Evolutionary conservation across 805 yeast species (phyloP).

Genomic region (Debaryomyces castellii): DNA sequence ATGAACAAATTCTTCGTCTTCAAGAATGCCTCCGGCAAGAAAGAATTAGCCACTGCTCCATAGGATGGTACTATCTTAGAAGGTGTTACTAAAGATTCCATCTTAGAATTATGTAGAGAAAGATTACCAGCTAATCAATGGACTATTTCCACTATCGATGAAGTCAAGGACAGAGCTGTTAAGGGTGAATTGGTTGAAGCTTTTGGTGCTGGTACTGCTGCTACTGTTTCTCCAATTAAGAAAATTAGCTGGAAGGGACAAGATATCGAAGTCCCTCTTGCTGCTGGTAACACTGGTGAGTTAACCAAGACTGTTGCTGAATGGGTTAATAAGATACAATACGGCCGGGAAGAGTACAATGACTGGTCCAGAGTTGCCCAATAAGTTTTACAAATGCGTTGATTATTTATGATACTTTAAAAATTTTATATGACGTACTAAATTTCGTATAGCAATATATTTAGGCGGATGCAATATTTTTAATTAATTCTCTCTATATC

Average conservation of each 20-base stretch:
- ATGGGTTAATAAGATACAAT: conserved; percentile 90
- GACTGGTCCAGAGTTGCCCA: conserved; percentile 47
- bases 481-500: conserved; percentile 43
- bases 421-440: neutral
- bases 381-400: conserved; percentile 8
- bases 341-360: conserved; percentile 73
- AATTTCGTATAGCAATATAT: conserved; percentile 3
- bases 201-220: conserved; percentile 97
- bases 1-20: conserved; percentile 94
- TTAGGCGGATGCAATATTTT: conserved; percentile 1
- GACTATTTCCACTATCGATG: conserved; percentile 69
- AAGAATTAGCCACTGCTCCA: conserved; percentile 94
- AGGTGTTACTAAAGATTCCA: conserved; percentile 94
- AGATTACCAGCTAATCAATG: conserved; percentile 75
- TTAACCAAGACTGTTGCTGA: conserved; percentile 73
- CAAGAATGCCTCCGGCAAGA: conserved; percentile 76
- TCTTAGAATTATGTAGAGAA: conserved; percentile 72
- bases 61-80: conserved; percentile 95
- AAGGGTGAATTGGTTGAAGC: conserved; percentile 90
- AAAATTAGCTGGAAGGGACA: conserved; percentile 79
- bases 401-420: neutral
- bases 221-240: conserved; percentile 91
- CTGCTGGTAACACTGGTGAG: conserved; percentile 79
- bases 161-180: conserved; percentile 68
- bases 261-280: conserved; percentile 74